phyloP scores from a whole-genome alignment of 192 early-diverging fungal genomes.

The Obelidium mucronatum region DNA sequence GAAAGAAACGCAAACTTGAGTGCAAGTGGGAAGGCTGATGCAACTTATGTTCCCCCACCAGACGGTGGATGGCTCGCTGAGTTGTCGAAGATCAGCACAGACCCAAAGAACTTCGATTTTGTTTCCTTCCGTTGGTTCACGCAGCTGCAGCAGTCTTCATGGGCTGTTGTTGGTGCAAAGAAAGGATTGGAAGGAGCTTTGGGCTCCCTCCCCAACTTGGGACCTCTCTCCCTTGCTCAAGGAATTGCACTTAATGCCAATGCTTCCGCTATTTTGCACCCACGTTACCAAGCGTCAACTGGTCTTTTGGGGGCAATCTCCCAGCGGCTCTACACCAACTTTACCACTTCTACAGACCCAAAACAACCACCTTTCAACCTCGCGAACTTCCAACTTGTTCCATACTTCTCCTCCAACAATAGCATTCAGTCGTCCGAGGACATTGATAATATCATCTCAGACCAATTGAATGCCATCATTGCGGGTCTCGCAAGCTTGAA shows the following conservation, averaged over 20 bases:
- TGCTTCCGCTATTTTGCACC: neutral
- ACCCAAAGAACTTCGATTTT: constrained; percentile 14
- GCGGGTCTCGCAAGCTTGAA: constrained; percentile 44
- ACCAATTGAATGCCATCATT: constrained; percentile 33
- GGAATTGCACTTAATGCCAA: neutral
- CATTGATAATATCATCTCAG: constrained; percentile 41
- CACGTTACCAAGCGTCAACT: neutral
- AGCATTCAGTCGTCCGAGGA: neutral
- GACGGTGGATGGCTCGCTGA: constrained; percentile 33
- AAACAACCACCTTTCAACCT: constrained; percentile 25
- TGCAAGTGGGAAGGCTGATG: constrained; percentile 18
- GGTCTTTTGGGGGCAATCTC: constrained; percentile 51
- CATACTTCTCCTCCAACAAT: constrained; percentile 43
- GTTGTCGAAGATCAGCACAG: constrained; percentile 5
- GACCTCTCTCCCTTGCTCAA: neutral
- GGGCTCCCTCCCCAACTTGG: neutral
- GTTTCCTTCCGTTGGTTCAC: constrained; percentile 11
- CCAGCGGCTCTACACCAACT: constrained; percentile 42
- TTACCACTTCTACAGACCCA: constrained; percentile 4
- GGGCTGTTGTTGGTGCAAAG: constrained; percentile 15
- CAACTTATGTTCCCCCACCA: constrained; percentile 24
- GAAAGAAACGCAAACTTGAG: constrained; percentile 33
- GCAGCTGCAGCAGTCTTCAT: constrained; percentile 5
- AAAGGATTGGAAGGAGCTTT: neutral
- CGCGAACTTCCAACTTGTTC: constrained; percentile 39